Base-by-base conservation (phyloP, 495 filamentous ascomycete genomes). In the Lichenothelia convexa region DNA sequence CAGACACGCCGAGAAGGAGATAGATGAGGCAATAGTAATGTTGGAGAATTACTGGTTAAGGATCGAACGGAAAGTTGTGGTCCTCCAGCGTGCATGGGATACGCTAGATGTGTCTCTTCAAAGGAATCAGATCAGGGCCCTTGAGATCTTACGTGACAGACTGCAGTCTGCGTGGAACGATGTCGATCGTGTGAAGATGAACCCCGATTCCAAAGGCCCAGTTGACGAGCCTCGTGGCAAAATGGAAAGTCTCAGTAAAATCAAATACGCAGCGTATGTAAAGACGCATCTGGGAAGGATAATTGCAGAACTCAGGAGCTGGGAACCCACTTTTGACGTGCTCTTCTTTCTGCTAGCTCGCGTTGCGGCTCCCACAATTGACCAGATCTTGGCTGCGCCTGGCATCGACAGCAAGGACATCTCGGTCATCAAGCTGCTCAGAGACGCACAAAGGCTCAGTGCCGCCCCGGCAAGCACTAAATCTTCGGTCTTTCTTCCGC, bases 261-360 rank as follows among this genome's bases (percentile, higher is more conserved):
- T 19, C 40, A 56, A 55, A 37, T 59, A 54, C 36, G 24, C 24
- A 27, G 13, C 13, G 7, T 27, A 27, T 27, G 26, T 40, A 4
- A 55, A 51, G 36, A 21, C 41, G 12, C 17, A 4, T 21, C 41
- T 57, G 1, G 43, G 50, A 26, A 40, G 41, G 24, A 35, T 38
- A 9, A 46, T 54, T 23, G 8, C 42, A 15, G 49, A 54, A 19
- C 35, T 56, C 0, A 41, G 45, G 19, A 8, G 19, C 13, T 59
- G 52, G 49, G 44, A 56, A 32, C 32, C 38, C 18, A 23, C 38
- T n/a, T 60, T 51, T 19, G 49, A 60, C 43, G 45, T 55, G 3
- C 43, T 45, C 3, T 60, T 53, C 50, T 51, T 42, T 18, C 32
- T 58, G 24, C 48, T 55, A 19, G 20, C 51, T 33, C 37, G 31